Conservation (phyloP, 352 stramenopile genomes). For the Phytophthora uliginosa region DNA sequence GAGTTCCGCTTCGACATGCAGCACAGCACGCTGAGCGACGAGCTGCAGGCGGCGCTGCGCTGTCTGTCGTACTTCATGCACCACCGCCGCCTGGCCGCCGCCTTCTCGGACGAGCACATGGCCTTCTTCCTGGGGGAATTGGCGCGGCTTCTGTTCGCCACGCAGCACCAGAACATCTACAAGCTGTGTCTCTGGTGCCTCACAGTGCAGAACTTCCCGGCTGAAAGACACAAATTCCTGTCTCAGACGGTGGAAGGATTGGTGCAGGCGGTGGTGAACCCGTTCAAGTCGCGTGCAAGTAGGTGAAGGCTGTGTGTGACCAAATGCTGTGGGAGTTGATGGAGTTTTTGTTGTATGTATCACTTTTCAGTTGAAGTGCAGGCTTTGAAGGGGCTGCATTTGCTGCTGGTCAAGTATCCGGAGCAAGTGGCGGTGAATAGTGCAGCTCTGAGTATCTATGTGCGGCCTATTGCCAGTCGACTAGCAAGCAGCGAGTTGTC, state of each 20-base stretch:
- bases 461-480: slow-evolving; percentile 64
- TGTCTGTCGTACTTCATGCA: slow-evolving; percentile 82
- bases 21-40: slow-evolving; percentile 23
- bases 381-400: slow-evolving; percentile 67
- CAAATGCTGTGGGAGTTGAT: neutral
- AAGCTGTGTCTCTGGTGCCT: slow-evolving; percentile 80
- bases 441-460: slow-evolving; percentile 53
- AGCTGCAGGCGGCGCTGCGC: slow-evolving; percentile 45
- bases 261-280: slow-evolving; percentile 77
- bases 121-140: slow-evolving; percentile 60
- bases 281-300: slow-evolving; percentile 77
- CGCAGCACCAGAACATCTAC: slow-evolving; percentile 67
- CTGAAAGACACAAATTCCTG: slow-evolving; percentile 54
- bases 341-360: slow-evolving; percentile 4
- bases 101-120: slow-evolving; percentile 52
- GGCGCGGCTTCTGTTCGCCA: slow-evolving; percentile 60
- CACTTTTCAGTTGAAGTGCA: slow-evolving; percentile 61
- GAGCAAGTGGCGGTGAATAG: slow-evolving; percentile 39
- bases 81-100: slow-evolving; percentile 47
- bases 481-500: slow-evolving; percentile 56
- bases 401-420: slow-evolving; percentile 64
- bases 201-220: slow-evolving; percentile 66
- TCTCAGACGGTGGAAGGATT: slow-evolving; percentile 66
- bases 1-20: slow-evolving; percentile 64
- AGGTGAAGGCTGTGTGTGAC: slow-evolving; percentile 28